Base-by-base conservation (phyloP, 345 rosid species). In the Arabis hirsuta region DNA sequence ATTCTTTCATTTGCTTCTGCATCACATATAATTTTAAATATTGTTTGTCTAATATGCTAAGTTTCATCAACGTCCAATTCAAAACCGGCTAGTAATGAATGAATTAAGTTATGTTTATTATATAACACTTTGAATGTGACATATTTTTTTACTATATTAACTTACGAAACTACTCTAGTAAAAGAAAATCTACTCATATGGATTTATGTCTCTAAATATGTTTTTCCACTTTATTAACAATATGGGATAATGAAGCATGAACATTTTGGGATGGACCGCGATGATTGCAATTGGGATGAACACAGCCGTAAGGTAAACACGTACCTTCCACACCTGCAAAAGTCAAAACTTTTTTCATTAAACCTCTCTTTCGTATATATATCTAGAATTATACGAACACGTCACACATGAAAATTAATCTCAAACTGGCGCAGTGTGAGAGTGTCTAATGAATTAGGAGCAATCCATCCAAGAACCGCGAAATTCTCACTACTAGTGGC, bases 261-360 rank as follows among this genome's bases (percentile, higher is more conserved):
- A 93, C 78, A 84, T 93, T n/a, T 31, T 93, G 80, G 97, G 96
- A 9, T 93, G 98, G 98, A 67, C 93, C 0, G 34, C 87, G n/a
- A 93, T 93, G 97, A 77, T 84, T 22, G 82, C 94, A 4, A 1
- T 88, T 7, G 98, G 98, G 62, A 87, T 88, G 83, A 90, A 92
- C 78, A 85, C 95, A 41, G 95, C 98, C 16, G 82, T 87, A 54
- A 90, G 97, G 97, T 88, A 56, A 62, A 26, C 16, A 20, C 63
- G 31, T 58, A 10, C 5, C 13, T 38, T 36, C 12, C 16, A 52
- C 22, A 57, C 44, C 13, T 59, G 50, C 51, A 34, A n/a, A 55
- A 22, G 9, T 52, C 59, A 5, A 41, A 39, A 14, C 24, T 13
- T 11, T 29, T 57, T 13, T 27, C 12, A 9, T 41, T 5, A 47